These are phyloP conservation scores for Erodium maritimum DNA, from an alignment of 345 rosid species.

Conservation along the genomic window DNA sequence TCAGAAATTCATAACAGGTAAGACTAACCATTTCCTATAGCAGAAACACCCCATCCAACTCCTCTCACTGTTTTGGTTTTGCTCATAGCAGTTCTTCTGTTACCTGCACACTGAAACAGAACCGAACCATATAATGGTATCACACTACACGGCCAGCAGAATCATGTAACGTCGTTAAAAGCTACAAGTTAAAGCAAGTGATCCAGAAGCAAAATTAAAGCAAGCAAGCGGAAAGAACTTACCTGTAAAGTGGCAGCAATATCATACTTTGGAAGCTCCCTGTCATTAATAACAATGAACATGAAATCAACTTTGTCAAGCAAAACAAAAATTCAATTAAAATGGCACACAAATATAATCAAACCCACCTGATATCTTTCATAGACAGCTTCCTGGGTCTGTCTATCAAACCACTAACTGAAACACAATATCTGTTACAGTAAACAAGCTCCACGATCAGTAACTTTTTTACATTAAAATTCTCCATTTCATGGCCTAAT, in stretches of 20 bases:
- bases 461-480: neutral
- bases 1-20: neutral
- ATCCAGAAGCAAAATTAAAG: neutral
- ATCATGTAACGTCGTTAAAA: neutral
- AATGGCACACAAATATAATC: neutral
- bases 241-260: constrained; percentile 87
- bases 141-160: constrained; percentile 1
- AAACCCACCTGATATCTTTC: constrained; percentile 59
- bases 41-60: constrained; percentile 95
- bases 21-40: constrained; percentile 76
- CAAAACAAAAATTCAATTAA: neutral
- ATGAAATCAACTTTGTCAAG: neutral
- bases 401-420: constrained; percentile 39
- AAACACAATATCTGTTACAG: constrained; percentile 44
- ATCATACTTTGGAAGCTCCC: constrained; percentile 66
- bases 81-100: constrained; percentile 98
- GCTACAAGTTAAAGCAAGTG: neutral
- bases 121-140: neutral
- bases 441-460: constrained; percentile 11
- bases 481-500: neutral
- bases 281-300: constrained; percentile 15
- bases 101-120: constrained; percentile 77
- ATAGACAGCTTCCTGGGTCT: constrained; percentile 42
- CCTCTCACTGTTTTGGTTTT: constrained; percentile 63
- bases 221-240: neutral